These are phyloP conservation scores for Paraurostyla sp. DNA, from an alignment of 73 alveolate genomes.

Conservation along the genomic window DNA sequence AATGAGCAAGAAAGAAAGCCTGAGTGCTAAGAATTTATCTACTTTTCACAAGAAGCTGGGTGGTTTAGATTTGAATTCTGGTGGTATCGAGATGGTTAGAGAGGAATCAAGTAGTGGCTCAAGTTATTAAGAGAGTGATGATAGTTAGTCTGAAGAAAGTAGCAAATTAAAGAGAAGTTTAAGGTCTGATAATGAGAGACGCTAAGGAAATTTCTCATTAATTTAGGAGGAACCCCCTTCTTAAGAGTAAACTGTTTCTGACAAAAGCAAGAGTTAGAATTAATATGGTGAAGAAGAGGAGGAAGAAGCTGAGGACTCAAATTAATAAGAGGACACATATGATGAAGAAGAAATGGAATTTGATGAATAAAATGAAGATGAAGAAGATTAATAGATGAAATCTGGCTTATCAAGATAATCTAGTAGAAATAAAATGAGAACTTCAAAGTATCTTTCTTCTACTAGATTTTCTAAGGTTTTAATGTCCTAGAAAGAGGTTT, in stretches of 20 bases:
- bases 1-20: not conserved
- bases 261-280: not conserved
- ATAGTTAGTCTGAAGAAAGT: not conserved
- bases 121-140: not conserved
- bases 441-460: constrained; percentile 16
- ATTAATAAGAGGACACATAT: too few relatives aligned
- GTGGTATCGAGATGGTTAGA: not conserved
- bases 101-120: constrained; percentile 43
- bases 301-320: not conserved
- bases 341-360: constrained; percentile 37
- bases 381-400: not conserved
- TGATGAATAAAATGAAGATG: not conserved
- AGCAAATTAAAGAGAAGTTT: not conserved
- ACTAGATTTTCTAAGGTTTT: not conserved
- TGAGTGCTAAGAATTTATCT: not conserved
- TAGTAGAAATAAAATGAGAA: not conserved
- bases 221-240: constrained; percentile 44
- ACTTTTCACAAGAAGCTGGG: not conserved
- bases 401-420: not conserved
- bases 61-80: not conserved
- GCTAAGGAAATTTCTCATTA: not conserved
- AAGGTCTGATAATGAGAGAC: not conserved
- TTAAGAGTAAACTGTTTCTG: constrained; percentile 20
- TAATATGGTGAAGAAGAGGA: not conserved
- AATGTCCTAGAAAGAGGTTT: not conserved